These are phyloP conservation scores for Bipolaris zeicola DNA, from an alignment of 2,329 filamentous ascomycete species.

Conservation along the genomic window DNA sequence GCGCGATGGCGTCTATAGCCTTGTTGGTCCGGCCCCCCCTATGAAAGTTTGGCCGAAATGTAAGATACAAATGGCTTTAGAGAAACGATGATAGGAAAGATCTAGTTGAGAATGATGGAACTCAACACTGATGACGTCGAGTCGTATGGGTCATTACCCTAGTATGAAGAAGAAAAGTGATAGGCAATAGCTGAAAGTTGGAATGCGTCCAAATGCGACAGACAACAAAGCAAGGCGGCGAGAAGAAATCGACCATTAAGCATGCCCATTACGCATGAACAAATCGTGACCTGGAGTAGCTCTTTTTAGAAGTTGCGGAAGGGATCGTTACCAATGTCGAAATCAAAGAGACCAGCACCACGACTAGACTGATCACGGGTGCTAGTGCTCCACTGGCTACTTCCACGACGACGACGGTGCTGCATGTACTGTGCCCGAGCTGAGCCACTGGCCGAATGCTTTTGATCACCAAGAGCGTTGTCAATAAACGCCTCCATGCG, in stretches of 20 bases:
- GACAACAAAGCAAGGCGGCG: conserved; percentile 6
- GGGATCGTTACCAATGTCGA: conserved; percentile 41
- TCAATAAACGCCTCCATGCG: conserved; percentile 97
- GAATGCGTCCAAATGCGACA: conserved; percentile 6
- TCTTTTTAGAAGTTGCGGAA: conserved; percentile 44
- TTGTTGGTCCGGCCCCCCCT: conserved; percentile 10
- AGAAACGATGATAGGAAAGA: conserved; percentile 1
- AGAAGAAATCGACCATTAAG: conserved; percentile 14
- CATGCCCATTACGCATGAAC: conserved; percentile 17
- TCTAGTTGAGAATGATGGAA: neutral
- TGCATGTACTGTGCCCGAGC: conserved; percentile 29
- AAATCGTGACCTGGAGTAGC: conserved; percentile 9
- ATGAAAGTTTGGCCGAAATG: conserved; percentile 9
- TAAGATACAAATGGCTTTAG: neutral
- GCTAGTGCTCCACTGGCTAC: conserved; percentile 46
- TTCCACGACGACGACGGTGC: conserved; percentile 37
- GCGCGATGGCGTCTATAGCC: conserved; percentile 22
- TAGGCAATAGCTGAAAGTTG: neutral
- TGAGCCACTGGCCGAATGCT: conserved; percentile 16
- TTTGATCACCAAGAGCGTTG: conserved; percentile 43
- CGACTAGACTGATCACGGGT: conserved; percentile 38
- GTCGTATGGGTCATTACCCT: conserved; percentile 9
- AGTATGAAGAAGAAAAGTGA: neutral
- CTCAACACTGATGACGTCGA: conserved; percentile 8
- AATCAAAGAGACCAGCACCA: conserved; percentile 40